phyloP scores from a whole-genome alignment of 148 eudicot genomes.

The Chenopodium album region DNA sequence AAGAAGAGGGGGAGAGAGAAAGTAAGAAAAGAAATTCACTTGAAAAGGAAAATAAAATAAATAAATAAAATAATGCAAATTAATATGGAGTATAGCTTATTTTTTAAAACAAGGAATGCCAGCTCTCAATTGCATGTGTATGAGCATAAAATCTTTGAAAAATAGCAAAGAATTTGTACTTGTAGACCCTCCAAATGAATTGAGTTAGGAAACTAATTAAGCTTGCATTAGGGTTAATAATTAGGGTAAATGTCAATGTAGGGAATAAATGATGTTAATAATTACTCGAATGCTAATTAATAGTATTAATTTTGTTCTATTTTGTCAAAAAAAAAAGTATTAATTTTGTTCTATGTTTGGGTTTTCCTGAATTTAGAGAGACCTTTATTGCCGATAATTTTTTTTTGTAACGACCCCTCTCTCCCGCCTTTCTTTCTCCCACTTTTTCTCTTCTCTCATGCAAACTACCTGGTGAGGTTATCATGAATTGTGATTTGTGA shows the following conservation, averaged over 20 bases:
- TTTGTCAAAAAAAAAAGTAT: neutral
- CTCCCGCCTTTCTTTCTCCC: neutral
- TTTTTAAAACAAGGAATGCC: constrained; percentile 20
- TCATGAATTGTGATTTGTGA: too few species aligned
- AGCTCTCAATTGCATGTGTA: constrained; percentile 23
- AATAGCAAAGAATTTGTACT: constrained; percentile 14
- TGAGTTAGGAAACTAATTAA: neutral
- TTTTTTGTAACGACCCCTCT: neutral
- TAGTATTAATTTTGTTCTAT: neutral
- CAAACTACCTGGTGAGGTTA: too few species aligned
- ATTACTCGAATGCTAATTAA: neutral
- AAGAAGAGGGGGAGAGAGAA: constrained; percentile 8
- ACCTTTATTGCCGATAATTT: neutral
- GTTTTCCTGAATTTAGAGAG: neutral
- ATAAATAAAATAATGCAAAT: neutral
- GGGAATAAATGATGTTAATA: neutral
- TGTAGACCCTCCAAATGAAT: neutral
- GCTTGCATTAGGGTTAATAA: neutral
- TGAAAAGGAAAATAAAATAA: constrained; percentile 14
- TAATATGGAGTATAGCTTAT: neutral
- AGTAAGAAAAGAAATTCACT: constrained; percentile 17
- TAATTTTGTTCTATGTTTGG: neutral
- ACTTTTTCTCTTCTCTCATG: neutral
- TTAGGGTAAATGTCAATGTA: neutral
- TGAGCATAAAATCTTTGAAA: constrained; percentile 16